phyloP scores from a whole-genome alignment of 768 basidiomycete genomes.

The Suillus decipiens region DNA sequence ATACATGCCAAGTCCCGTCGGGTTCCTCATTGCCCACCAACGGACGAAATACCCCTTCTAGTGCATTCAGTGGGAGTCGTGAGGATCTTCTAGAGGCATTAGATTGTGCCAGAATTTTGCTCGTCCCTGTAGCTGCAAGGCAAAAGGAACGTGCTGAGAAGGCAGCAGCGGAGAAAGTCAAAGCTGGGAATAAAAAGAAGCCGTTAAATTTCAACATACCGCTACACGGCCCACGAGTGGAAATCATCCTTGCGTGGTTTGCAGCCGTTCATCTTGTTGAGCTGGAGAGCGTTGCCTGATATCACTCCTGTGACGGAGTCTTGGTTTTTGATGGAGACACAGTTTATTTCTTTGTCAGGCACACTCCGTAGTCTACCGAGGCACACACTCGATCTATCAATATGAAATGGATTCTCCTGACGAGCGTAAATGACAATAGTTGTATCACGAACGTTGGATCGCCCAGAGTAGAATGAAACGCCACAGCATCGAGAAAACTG shows the following conservation, averaged over 20 bases:
- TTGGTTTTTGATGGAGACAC: constrained; percentile 10
- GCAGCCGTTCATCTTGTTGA: constrained; percentile 79
- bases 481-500: constrained; percentile 21
- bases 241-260: constrained; percentile 84
- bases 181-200: constrained; percentile 53
- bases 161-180: constrained; percentile 49
- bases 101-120: constrained; percentile 69
- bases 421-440: constrained; percentile 6
- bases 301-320: background rate
- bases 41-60: constrained; percentile 24
- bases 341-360: constrained; percentile 9
- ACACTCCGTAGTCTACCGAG: constrained; percentile 8
- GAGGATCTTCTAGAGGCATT: constrained; percentile 55
- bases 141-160: constrained; percentile 61
- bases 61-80: constrained; percentile 19
- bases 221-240: constrained; percentile 83
- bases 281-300: constrained; percentile 47
- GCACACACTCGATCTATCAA: background rate
- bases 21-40: constrained; percentile 21
- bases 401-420: constrained; percentile 7
- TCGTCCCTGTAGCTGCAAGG: constrained; percentile 67
- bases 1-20: constrained; percentile 13
- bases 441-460: constrained; percentile 6
- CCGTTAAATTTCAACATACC: constrained; percentile 75
- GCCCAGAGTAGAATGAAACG: constrained; percentile 4